Evolutionary conservation across 306 rosid genomes (phyloP).

Genomic region (Ormosia emarginata): DNA sequence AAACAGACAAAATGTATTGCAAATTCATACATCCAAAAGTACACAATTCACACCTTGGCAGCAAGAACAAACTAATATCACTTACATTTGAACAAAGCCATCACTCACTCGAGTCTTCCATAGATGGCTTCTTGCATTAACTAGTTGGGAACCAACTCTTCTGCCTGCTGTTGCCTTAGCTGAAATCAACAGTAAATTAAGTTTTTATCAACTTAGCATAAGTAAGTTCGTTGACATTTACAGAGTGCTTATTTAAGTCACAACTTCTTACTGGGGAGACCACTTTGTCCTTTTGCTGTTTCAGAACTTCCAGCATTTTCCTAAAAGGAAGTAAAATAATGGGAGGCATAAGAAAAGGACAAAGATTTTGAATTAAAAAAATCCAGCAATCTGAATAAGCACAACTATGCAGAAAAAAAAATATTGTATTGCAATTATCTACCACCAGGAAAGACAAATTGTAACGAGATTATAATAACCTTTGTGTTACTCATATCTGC

Average conservation of each 20-base stretch:
- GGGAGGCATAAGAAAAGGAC: constrained; percentile 7
- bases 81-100: constrained; percentile 67
- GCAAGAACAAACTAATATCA: constrained; percentile 19
- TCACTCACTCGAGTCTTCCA: constrained; percentile 66
- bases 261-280: constrained; percentile 40
- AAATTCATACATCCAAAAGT: neutral
- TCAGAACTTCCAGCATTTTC: constrained; percentile 51
- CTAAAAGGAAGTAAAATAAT: constrained; percentile 39
- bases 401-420: neutral
- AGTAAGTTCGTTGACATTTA: neutral
- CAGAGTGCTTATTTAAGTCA: neutral
- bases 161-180: constrained; percentile 44
- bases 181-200: constrained; percentile 31
- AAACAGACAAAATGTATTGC: neutral
- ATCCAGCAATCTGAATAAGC: constrained; percentile 6
- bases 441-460: neutral
- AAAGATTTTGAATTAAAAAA: neutral
- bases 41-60: neutral
- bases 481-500: constrained; percentile 38
- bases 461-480: constrained; percentile 33
- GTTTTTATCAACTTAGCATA: constrained; percentile 1
- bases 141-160: constrained; percentile 40
- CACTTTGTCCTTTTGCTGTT: constrained; percentile 33
- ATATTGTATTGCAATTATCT: neutral
- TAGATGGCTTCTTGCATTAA: constrained; percentile 42